Conservation (phyloP, 805 yeast species). For the Metschnikowia peoriensis region DNA sequence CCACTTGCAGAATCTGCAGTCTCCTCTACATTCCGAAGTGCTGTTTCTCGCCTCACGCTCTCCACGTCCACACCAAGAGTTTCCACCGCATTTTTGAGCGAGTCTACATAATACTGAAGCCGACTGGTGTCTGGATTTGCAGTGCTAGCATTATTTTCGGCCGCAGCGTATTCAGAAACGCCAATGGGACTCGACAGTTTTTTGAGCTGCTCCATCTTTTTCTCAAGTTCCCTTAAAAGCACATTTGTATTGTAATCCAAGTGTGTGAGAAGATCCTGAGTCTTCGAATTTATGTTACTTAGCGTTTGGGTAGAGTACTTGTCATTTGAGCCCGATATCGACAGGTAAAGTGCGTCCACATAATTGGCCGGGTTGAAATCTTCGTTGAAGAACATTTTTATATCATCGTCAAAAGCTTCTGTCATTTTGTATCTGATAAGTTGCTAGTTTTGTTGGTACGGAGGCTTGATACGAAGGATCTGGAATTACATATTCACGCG, state of each 20-base stretch:
- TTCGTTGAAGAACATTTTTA: constrained; percentile 67
- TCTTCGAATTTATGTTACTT: constrained; percentile 44
- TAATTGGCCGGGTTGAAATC: constrained; percentile 64
- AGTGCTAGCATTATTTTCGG: constrained; percentile 1
- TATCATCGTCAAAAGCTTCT: constrained; percentile 26
- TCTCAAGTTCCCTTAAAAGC: constrained; percentile 52
- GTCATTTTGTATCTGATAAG: constrained; percentile 2
- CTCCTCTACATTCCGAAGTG: not conserved
- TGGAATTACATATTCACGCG: not conserved
- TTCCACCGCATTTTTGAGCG: constrained; percentile 55
- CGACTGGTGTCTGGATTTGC: constrained; percentile 45
- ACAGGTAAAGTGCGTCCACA: constrained; percentile 58
- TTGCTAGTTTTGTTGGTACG: no score
- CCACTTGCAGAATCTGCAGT: not conserved
- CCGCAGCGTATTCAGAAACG: constrained; percentile 25
- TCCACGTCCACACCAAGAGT: constrained; percentile 41
- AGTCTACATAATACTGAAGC: constrained; percentile 63
- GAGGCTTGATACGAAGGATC: not conserved
- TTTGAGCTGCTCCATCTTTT: constrained; percentile 47
- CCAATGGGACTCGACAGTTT: constrained; percentile 52
- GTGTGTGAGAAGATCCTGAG: constrained; percentile 53
- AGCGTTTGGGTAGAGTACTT: constrained; percentile 34
- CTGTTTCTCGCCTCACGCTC: constrained; percentile 3
- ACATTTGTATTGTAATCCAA: constrained; percentile 63
- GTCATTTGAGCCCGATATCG: constrained; percentile 26